phyloP scores from a whole-genome alignment of 2,329 filamentous ascomycete genomes.

The Aspergillus vadensis region DNA sequence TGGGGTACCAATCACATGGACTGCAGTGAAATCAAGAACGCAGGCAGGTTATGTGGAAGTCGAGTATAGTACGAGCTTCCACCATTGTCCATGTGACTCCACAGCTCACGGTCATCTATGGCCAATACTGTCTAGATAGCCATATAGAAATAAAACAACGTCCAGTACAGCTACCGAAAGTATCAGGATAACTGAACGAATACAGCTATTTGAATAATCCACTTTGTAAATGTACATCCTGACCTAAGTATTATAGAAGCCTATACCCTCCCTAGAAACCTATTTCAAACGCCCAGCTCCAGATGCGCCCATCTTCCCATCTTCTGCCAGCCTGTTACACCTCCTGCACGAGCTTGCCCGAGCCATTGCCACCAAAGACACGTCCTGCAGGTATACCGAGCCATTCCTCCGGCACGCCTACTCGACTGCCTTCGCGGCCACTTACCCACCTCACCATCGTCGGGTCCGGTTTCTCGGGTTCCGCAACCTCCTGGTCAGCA shows the following conservation, averaged over 20 bases:
- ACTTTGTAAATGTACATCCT: constrained; percentile 11
- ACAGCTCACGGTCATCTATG: background rate
- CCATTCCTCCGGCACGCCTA: constrained; percentile 53
- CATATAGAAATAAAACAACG: background rate
- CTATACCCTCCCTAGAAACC: constrained; percentile 19
- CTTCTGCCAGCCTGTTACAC: constrained; percentile 28
- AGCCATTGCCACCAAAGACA: constrained; percentile 40
- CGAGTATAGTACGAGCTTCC: background rate
- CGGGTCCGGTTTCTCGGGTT: constrained; percentile 44
- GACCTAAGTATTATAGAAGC: constrained; percentile 7
- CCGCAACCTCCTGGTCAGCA: constrained; percentile 40
- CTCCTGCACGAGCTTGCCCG: constrained; percentile 43
- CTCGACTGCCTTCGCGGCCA: constrained; percentile 41
- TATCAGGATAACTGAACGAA: background rate
- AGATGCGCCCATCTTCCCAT: constrained; percentile 11
- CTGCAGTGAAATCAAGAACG: background rate
- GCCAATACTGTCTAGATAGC: background rate
- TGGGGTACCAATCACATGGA: background rate
- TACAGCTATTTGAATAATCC: background rate
- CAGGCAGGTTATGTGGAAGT: background rate
- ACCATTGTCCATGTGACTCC: background rate
- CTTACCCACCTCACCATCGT: constrained; percentile 51
- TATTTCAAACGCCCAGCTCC: constrained; percentile 27
- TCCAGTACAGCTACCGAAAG: background rate
- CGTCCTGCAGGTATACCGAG: constrained; percentile 46